Evolutionary conservation across 305 asterid genomes (phyloP), one percentile per base, ranked within the genome.

Genomic region (Fraxinus xanthoxyloides): DNA sequence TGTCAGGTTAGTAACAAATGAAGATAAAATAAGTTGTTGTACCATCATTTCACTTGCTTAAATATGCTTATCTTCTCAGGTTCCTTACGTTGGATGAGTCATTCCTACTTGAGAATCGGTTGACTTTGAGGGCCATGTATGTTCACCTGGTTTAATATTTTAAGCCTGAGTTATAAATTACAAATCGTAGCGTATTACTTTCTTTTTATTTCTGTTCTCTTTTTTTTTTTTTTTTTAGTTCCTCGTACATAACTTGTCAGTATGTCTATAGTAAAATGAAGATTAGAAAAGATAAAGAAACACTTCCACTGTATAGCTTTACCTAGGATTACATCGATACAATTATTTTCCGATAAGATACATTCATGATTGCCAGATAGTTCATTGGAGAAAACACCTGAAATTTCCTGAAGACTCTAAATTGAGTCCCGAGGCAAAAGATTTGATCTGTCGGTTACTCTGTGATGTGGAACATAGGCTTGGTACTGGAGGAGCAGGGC

Each of bases 381-480:
- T 95, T 81, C 97, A 92, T 84, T 95, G 98, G 99, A 92, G 92
- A 87, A 90, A 93, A 89, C 95, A 95, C 89, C 92, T 92, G 80
- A 89, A 81, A 78, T 95, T 92, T 87, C 97, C 97, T 0, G 93
- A 90, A 85, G 97, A 92, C 79, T 46, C 91, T 87, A 90, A 86
- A 72, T 80, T 95, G 86, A 87, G 95, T 36, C 88, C 86, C 3
- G 97, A 92, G 88, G 97, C 97, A 81, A 92, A 91, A 89, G 98
- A 95, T 89, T 93, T 95, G 19, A 91, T 95, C 78, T 92, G 92
- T 82, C 85, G 92, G 77, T 89, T 95, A 77, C 92, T 95, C 75
- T 95, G 99, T 85, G 95, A 95, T 82, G 98, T 91, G 74, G 99
- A 95, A 56, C 92, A 92, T 82, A 93, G 99, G 89, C 90, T 93